Evolutionary conservation across 2,329 filamentous ascomycete species (phyloP).

Genomic region (Ambrosiella beaveri): DNA sequence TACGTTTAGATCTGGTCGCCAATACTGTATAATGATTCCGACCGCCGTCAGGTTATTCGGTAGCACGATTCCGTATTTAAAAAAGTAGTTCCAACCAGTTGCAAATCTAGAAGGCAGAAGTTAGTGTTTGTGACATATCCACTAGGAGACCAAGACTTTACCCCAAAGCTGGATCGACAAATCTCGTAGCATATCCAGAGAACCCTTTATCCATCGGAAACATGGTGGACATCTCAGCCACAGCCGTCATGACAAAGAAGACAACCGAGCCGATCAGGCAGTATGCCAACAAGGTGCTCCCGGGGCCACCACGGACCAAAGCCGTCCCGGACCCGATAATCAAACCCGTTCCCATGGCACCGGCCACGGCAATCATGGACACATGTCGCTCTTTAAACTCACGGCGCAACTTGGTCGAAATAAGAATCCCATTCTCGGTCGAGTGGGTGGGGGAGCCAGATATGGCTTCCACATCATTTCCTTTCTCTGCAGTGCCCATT

Average conservation of each 20-base stretch:
- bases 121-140: background rate
- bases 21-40: conserved; percentile 23
- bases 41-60: conserved; percentile 24
- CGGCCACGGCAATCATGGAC: conserved; percentile 23
- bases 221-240: conserved; percentile 21
- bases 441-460: background rate
- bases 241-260: conserved; percentile 34
- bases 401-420: background rate
- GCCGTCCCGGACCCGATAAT: conserved; percentile 36
- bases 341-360: conserved; percentile 24
- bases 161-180: conserved; percentile 20
- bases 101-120: conserved; percentile 20
- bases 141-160: conserved; percentile 8
- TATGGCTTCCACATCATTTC: background rate
- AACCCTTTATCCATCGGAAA: conserved; percentile 19
- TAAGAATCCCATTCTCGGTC: background rate
- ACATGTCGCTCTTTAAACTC: conserved; percentile 18
- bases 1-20: conserved; percentile 21
- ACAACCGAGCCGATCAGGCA: conserved; percentile 30
- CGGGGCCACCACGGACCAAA: conserved; percentile 29
- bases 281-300: conserved; percentile 23
- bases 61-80: conserved; percentile 25
- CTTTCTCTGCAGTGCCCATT: background rate
- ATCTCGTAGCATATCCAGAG: conserved; percentile 17
- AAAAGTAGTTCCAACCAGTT: conserved; percentile 21